Conservation (phyloP, 164 flowering plant genomes). For the Warburgia ugandensis region DNA sequence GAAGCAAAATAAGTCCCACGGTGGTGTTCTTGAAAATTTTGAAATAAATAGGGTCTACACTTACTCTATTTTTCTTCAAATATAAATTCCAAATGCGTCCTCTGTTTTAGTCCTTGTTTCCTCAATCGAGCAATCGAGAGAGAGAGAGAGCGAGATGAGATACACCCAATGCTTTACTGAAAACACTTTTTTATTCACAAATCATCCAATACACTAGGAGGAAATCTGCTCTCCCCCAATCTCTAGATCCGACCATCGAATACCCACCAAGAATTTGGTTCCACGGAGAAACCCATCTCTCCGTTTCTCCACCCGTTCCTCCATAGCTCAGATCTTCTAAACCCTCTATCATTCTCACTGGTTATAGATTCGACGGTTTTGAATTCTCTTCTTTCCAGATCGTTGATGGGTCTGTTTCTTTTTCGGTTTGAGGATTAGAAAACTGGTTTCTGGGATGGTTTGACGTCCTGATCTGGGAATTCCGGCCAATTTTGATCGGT, state of each 20-base stretch:
- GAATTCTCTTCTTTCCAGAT: slow-evolving; percentile 1
- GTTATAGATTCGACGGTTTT: background rate
- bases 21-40: too few species aligned
- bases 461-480: slow-evolving; percentile 14
- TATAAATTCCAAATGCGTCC: too few species aligned
- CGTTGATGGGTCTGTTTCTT: slow-evolving; percentile 1
- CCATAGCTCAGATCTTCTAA: too few species aligned
- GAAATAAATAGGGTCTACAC: too few species aligned
- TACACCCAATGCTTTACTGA: background rate
- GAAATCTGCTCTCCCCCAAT: background rate
- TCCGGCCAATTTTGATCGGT: background rate
- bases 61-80: too few species aligned
- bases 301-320: slow-evolving; percentile 6
- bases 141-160: background rate
- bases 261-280: slow-evolving; percentile 6
- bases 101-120: background rate
- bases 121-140: background rate
- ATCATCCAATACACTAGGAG: background rate
- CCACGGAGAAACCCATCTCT: slow-evolving; percentile 2
- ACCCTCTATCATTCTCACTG: too few species aligned
- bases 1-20: too few species aligned
- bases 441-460: background rate
- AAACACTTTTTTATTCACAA: background rate
- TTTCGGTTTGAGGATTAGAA: background rate
- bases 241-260: background rate